phyloP scores from a whole-genome alignment of 768 basidiomycete species.

The Leucocoprinus leucothites region DNA sequence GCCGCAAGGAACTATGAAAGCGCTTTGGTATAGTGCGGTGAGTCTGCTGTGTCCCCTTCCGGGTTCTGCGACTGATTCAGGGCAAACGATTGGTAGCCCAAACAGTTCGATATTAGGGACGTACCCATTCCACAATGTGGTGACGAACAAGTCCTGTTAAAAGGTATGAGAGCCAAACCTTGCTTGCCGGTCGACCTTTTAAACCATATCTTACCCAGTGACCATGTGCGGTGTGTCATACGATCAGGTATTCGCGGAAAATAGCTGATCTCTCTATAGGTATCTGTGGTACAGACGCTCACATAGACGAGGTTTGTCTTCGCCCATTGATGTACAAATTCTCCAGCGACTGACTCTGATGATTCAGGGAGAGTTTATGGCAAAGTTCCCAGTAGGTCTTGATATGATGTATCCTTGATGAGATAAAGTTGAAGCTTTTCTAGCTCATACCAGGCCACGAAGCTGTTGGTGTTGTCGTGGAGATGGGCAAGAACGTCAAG shows the following conservation, averaged over 20 bases:
- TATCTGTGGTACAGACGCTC: conserved; percentile 66
- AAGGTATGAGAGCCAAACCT: conserved; percentile 33
- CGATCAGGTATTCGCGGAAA: neutral
- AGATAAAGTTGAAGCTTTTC: neutral
- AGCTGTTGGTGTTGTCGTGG: conserved; percentile 65
- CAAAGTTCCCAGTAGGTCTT: conserved; percentile 58
- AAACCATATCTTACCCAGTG: conserved; percentile 18
- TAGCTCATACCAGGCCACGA: conserved; percentile 46
- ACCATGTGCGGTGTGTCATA: conserved; percentile 32
- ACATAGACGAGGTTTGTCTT: conserved; percentile 41
- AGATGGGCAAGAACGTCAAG: conserved; percentile 77
- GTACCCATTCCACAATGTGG: conserved; percentile 50
- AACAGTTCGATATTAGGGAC: conserved; percentile 48
- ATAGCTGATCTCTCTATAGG: neutral
- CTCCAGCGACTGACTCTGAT: conserved; percentile 1
- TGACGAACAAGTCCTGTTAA: conserved; percentile 57
- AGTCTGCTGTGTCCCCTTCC: neutral
- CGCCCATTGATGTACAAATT: neutral
- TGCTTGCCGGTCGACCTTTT: neutral
- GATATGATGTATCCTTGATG: neutral
- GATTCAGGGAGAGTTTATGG: conserved; percentile 61
- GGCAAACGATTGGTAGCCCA: conserved; percentile 28
- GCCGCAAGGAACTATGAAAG: conserved; percentile 15
- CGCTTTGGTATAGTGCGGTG: conserved; percentile 16
- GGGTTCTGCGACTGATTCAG: neutral